phyloP scores from a whole-genome alignment of 1,139 yeast species.

The Taiozyma sp. region DNA sequence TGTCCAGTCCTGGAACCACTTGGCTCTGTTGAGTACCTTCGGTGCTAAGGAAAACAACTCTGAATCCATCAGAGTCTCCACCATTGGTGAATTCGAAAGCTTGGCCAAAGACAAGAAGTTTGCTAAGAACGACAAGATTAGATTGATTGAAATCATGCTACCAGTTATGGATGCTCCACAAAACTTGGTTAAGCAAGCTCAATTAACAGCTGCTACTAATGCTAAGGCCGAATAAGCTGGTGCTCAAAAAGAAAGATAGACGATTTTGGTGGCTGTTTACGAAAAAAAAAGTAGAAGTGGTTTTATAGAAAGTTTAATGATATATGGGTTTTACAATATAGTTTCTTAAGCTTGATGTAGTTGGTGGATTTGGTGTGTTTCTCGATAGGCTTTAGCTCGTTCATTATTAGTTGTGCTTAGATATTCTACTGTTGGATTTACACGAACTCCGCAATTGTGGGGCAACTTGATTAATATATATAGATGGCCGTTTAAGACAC shows the following conservation, averaged over 20 bases:
- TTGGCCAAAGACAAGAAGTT: slow-evolving; percentile 52
- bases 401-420: no score
- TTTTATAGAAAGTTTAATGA: background rate
- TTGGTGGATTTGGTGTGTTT: background rate
- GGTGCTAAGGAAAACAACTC: slow-evolving; percentile 48
- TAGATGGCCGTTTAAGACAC: no score
- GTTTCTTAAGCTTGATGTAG: background rate
- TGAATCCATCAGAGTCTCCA: slow-evolving; percentile 51
- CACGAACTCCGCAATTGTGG: no score
- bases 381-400: no score
- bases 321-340: background rate
- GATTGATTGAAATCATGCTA: slow-evolving; percentile 76
- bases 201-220: slow-evolving; percentile 69
- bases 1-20: slow-evolving; percentile 80
- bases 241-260: background rate
- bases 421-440: no score
- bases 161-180: slow-evolving; percentile 81
- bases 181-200: slow-evolving; percentile 69
- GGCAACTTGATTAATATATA: no score
- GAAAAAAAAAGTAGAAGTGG: background rate
- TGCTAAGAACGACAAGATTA: slow-evolving; percentile 57
- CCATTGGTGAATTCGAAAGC: slow-evolving; percentile 62
- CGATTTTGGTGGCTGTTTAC: background rate
- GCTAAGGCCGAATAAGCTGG: slow-evolving; percentile 17
- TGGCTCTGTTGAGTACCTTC: slow-evolving; percentile 62